Evolutionary conservation across 1,139 yeast species (phyloP).

Genomic region (Hansenula lynferdii): DNA sequence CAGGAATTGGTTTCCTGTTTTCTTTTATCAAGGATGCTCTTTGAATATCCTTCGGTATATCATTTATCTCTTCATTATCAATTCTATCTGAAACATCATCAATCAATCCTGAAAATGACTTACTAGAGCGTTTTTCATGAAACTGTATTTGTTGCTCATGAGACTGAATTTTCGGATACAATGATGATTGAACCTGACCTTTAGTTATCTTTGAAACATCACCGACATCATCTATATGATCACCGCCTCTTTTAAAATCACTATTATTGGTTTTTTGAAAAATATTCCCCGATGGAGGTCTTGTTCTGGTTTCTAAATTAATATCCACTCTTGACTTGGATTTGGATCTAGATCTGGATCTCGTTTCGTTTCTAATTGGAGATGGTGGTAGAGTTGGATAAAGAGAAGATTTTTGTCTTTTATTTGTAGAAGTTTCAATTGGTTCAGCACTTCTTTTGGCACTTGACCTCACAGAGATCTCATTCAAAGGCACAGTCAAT

Average conservation of each 20-base stretch:
- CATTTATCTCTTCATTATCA: not conserved
- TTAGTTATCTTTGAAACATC: no score
- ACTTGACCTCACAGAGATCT: not conserved
- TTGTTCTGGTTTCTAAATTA: no score
- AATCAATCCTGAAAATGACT: not conserved
- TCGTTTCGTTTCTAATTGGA: not conserved
- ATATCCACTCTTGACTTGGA: not conserved
- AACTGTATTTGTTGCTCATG: no score
- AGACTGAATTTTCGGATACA: no score
- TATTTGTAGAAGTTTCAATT: slow-evolving; percentile 2
- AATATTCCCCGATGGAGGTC: no score
- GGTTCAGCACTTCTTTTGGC: not conserved
- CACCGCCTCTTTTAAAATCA: no score
- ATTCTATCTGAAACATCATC: not conserved
- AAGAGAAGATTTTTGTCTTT: not conserved
- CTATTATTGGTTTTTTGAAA: no score
- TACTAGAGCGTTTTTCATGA: no score
- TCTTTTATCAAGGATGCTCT: not conserved
- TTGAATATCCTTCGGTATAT: no score
- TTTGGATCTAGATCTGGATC: not conserved
- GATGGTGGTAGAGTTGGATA: not conserved
- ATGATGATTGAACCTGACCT: no score
- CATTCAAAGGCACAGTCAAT: slow-evolving; percentile 4
- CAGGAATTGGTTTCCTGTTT: no score
- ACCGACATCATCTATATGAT: no score